Percentiles rank a stretch among this genome's conserved stretches.
Evolutionary conservation across 306 rosid genomes (phyloP).

Genomic region (Acacia crassicarpa): DNA sequence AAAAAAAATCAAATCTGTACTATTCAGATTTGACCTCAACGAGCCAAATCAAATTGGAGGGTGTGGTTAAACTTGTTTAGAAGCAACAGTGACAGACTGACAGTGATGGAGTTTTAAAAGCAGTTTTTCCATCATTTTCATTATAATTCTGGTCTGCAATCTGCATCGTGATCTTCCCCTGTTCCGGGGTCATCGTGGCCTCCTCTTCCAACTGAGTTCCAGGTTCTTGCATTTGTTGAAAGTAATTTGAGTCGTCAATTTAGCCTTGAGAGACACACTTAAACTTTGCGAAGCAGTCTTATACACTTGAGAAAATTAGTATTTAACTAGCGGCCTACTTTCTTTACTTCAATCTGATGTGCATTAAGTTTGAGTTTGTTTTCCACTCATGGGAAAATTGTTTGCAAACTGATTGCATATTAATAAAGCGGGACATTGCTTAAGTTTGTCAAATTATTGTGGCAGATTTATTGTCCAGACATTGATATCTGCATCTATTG

Average conservation of each 20-base stretch:
- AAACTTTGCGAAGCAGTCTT: not conserved
- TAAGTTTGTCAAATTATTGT: not conserved
- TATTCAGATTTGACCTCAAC: too few relatives aligned
- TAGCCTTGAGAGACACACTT: not conserved
- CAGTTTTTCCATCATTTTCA: too few relatives aligned
- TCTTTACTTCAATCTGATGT: not conserved
- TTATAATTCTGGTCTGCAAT: not conserved
- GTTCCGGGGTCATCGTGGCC: not conserved
- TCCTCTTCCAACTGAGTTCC: not conserved
- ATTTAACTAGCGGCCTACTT: not conserved
- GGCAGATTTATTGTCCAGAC: not conserved
- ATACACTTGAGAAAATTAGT: not conserved
- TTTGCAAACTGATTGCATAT: not conserved
- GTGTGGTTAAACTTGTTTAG: too few relatives aligned
- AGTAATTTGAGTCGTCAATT: not conserved
- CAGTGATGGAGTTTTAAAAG: too few relatives aligned
- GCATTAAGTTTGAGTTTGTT: not conserved
- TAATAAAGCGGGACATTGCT: not conserved
- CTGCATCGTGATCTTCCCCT: not conserved
- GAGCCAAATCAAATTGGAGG: too few relatives aligned
- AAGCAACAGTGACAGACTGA: too few relatives aligned
- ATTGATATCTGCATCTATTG: not conserved
- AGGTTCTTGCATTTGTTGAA: not conserved
- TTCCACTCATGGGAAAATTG: not conserved
- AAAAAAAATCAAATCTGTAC: too few relatives aligned